These are phyloP conservation scores for Casuarina equisetifolia DNA, from an alignment of 306 rosid genomes.

Conservation along the genomic window DNA sequence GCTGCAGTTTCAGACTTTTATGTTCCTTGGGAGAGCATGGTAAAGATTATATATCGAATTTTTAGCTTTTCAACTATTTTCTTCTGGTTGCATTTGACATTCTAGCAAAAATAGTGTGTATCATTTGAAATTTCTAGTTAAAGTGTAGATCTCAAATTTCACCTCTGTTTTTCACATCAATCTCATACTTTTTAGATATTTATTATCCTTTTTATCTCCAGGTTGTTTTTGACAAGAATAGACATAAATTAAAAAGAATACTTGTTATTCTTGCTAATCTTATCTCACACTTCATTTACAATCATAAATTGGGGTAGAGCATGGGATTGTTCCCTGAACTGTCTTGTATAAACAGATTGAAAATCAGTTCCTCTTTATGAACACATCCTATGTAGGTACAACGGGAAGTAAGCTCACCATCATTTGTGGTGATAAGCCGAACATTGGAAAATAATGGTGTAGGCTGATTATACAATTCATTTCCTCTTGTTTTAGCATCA, in stretches of 20 bases:
- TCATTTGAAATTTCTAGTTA: neutral
- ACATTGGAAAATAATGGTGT: neutral
- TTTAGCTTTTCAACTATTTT: constrained; percentile 4
- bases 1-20: constrained; percentile 95
- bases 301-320: neutral
- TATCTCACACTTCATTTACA: neutral
- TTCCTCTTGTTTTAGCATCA: neutral
- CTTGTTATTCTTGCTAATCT: neutral
- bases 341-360: constrained; percentile 18
- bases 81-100: neutral
- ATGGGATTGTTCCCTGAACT: constrained; percentile 9
- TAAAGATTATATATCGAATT: constrained; percentile 36
- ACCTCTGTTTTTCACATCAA: neutral
- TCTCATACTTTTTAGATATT: neutral
- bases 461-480: constrained; percentile 7
- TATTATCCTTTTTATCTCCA: neutral
- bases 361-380: neutral
- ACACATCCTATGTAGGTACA: constrained; percentile 11
- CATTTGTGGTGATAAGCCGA: neutral
- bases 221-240: neutral
- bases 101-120: neutral
- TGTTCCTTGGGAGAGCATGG: constrained; percentile 97
- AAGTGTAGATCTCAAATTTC: neutral
- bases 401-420: constrained; percentile 1
- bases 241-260: neutral